phyloP scores from a whole-genome alignment of 768 basidiomycete species.

The Tubosaeta sp. region DNA sequence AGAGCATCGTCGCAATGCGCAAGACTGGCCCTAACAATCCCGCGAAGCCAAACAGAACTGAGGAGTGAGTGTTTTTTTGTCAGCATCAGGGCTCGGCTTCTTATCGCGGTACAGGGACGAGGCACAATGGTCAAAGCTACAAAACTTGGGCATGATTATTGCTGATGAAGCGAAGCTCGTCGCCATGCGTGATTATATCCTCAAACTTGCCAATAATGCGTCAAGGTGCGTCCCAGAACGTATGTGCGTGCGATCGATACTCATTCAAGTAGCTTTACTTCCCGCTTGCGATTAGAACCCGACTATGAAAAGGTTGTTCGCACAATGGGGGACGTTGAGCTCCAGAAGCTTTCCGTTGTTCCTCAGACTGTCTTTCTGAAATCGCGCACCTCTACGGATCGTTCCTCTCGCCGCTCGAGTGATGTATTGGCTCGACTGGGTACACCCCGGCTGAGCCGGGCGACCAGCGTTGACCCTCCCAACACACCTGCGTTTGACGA shows the following conservation, averaged over 20 bases:
- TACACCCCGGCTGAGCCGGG: conserved; percentile 46
- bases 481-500: conserved; percentile 70
- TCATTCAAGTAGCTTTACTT: conserved; percentile 54
- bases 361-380: conserved; percentile 90
- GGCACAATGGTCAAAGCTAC: conserved; percentile 66
- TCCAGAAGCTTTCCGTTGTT: conserved; percentile 85
- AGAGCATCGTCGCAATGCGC: conserved; percentile 64
- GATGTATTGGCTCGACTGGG: conserved; percentile 43
- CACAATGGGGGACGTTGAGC: conserved; percentile 62
- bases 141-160: conserved; percentile 81
- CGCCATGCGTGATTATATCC: conserved; percentile 85
- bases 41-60: conserved; percentile 53
- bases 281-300: conserved; percentile 57
- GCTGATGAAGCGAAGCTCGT: conserved; percentile 81
- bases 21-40: conserved; percentile 40
- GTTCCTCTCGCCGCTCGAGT: conserved; percentile 41
- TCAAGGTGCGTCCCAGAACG: conserved; percentile 51
- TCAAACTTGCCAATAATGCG: conserved; percentile 76
- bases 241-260: background rate
- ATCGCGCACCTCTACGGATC: conserved; percentile 37
- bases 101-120: conserved; percentile 58
- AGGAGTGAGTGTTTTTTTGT: conserved; percentile 57
- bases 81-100: background rate
- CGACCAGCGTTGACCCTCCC: conserved; percentile 43
- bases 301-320: conserved; percentile 63